These are phyloP conservation scores for Brassica carinata DNA, from an alignment of 345 rosid species.

Conservation along the genomic window DNA sequence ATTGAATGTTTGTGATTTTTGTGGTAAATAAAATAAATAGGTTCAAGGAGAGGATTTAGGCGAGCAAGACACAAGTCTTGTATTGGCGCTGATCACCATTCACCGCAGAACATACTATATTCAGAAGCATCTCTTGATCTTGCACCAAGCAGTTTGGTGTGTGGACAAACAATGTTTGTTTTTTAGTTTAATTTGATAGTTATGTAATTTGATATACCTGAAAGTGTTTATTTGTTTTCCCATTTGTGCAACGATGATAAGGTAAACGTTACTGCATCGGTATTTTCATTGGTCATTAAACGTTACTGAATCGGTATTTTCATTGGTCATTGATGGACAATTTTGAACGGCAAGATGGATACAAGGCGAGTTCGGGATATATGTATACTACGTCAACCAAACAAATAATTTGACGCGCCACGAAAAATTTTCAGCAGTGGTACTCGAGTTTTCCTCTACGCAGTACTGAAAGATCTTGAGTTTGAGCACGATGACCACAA, in stretches of 20 bases:
- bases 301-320: constrained; percentile 29
- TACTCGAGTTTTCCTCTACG: constrained; percentile 30
- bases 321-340: constrained; percentile 36
- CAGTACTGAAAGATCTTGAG: not conserved
- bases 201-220: not conserved
- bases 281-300: constrained; percentile 33
- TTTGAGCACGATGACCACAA: constrained; percentile 4
- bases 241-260: constrained; percentile 15
- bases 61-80: constrained; percentile 27
- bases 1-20: no score
- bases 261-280: constrained; percentile 30
- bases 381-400: constrained; percentile 19
- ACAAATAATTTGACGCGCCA: constrained; percentile 36
- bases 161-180: not conserved
- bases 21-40: no score
- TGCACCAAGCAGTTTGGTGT: constrained; percentile 32
- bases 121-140: constrained; percentile 33
- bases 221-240: not conserved
- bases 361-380: constrained; percentile 20
- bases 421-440: constrained; percentile 29
- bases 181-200: not conserved
- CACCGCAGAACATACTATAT: constrained; percentile 28
- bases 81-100: constrained; percentile 27
- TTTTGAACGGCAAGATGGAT: constrained; percentile 33
- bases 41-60: constrained; percentile 35